Conservation (phyloP, 805 yeast genomes). For the Ogataea populi-albae region DNA sequence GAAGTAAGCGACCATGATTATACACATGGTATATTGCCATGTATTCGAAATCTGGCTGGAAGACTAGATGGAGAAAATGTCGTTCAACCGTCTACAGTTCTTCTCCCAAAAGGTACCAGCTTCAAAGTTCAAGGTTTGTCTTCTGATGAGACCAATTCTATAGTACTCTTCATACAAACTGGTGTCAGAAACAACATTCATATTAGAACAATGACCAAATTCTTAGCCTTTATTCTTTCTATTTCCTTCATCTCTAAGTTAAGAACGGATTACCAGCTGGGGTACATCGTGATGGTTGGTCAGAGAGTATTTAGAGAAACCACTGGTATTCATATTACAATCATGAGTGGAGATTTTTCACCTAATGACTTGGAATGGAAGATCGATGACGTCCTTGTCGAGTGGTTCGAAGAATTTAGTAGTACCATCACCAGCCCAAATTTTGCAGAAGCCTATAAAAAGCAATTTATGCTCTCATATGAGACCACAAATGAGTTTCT, state of each 20-base stretch:
- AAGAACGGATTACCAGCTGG: constrained; percentile 56
- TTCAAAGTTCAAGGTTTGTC: constrained; percentile 34
- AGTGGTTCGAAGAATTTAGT: constrained; percentile 37
- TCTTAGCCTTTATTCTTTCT: constrained; percentile 48
- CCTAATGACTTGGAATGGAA: constrained; percentile 41
- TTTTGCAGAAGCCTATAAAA: constrained; percentile 36
- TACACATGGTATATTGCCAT: constrained; percentile 9
- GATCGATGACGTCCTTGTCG: constrained; percentile 46
- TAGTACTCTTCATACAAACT: constrained; percentile 55
- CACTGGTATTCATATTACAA: constrained; percentile 55
- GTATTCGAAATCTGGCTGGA: constrained; percentile 10
- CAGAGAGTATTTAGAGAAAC: constrained; percentile 47
- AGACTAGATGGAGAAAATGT: constrained; percentile 12
- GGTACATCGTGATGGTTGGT: constrained; percentile 62
- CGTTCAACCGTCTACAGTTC: constrained; percentile 37
- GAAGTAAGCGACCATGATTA: constrained; percentile 28
- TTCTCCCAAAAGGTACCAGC: constrained; percentile 36
- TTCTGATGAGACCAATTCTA: constrained; percentile 51
- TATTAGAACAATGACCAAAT: constrained; percentile 40
- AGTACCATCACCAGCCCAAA: constrained; percentile 30
- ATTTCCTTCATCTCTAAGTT: constrained; percentile 44
- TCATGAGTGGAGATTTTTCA: constrained; percentile 49
- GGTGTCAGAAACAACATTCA: constrained; percentile 42
- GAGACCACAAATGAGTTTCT: constrained; percentile 16
- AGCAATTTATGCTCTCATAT: constrained; percentile 35